A percentile compares a stretch with the other conserved stretches of the same genome.
These are phyloP conservation scores for Coemansia sp. DNA, from an alignment of 371 early-diverging fungal species.

Conservation along the genomic window DNA sequence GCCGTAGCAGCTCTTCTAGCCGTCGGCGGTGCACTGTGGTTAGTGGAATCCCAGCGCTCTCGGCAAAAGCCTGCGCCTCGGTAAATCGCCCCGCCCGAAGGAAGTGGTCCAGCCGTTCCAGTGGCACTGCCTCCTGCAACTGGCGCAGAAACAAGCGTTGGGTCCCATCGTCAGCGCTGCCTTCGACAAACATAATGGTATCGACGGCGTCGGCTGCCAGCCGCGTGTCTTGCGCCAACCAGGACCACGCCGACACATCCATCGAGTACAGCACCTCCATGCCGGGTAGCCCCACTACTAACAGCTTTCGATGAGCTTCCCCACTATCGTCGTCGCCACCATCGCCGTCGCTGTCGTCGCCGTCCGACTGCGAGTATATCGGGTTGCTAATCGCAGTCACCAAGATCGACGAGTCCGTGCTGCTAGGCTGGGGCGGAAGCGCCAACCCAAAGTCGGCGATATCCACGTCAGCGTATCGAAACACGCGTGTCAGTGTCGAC, in stretches of 20 bases:
- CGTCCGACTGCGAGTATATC: not conserved
- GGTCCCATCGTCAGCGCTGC: constrained; percentile 5
- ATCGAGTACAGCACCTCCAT: constrained; percentile 20
- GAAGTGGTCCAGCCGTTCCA: constrained; percentile 47
- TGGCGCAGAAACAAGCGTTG: constrained; percentile 24
- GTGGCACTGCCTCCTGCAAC: constrained; percentile 46
- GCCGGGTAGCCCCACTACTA: constrained; percentile 30
- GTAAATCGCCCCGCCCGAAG: constrained; percentile 44
- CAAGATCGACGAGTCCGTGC: constrained; percentile 3
- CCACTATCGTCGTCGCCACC: constrained; percentile 4
- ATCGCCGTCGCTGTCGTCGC: too few species aligned
- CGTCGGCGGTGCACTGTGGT: constrained; percentile 41
- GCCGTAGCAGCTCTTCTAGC: constrained; percentile 15
- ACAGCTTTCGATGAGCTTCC: constrained; percentile 9
- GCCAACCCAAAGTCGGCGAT: constrained; percentile 35
- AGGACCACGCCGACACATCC: constrained; percentile 20
- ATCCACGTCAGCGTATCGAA: constrained; percentile 19
- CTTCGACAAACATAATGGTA: constrained; percentile 42
- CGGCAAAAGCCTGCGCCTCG: constrained; percentile 53
- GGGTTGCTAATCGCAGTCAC: constrained; percentile 25
- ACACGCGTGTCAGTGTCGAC: constrained; percentile 38
- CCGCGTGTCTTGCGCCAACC: constrained; percentile 35
- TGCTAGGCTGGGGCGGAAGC: not conserved
- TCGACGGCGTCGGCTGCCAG: constrained; percentile 12
- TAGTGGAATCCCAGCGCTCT: constrained; percentile 44